Base-by-base conservation (phyloP, 768 basidiomycete species). In the Auricularia sp. region DNA sequence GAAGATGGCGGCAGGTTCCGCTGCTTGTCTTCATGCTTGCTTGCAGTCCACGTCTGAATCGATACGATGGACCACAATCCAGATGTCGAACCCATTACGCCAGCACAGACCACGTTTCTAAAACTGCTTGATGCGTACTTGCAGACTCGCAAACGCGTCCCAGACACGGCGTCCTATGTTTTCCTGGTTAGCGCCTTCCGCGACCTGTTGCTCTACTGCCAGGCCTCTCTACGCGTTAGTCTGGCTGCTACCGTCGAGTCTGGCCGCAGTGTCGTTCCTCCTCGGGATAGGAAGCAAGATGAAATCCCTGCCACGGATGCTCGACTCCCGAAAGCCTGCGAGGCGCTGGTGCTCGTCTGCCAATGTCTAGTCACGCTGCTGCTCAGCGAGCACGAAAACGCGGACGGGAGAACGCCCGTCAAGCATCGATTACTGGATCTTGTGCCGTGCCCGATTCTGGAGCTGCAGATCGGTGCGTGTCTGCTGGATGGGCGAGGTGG, bases 71-170 rank as follows among this genome's bases (percentile, higher is more conserved):
- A 29, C 3, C 29, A 42, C 39, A 42, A 42, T 14, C 39, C 39
- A 14, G 66, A 75, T 29, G 84, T 82, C 58, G 92, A 93, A 75
- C 79, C 86, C 12, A 82, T 94, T 47, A 85, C 90, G 4, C 91
- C 93, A 0, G 87, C 89, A 68, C 94, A 96, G 73, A 91, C 87
- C 3, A 89, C 84, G n/a, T 76, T 96, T 11, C 83, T 97, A 65
- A 95, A 94, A 74, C 78, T 96, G 16, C 77, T 94, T 12, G 94
- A 96, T 72, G 89, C 91, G 1, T 88, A 91, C 71, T 77, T 93
- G 63, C 88, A 91, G 29, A 67, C 53, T 68, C n/a, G n/a, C 23
- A 21, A 59, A 65, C 18, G 39, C 42, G 43, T 53, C 1, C 62
- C 42, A n/a, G 35, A 59, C 35, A n/a, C 60, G 62, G 16, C 36